Percentiles rank a stretch among this genome's conserved stretches.
These are phyloP conservation scores for Cystobasidium ongulense DNA, from an alignment of 768 basidiomycete species.

Conservation along the genomic window DNA sequence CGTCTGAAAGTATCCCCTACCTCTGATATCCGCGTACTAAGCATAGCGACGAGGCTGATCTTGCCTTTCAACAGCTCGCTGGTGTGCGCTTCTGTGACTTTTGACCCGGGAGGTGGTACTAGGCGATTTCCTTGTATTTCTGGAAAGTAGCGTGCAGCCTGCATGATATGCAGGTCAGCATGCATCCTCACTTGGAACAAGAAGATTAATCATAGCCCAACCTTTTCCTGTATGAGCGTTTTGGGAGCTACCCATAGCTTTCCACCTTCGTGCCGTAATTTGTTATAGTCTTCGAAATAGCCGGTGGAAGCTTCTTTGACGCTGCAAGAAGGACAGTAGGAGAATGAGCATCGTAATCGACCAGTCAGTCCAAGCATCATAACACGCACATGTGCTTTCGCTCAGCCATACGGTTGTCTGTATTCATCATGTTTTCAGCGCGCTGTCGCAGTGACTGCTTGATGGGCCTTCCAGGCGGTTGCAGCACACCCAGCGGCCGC, in stretches of 20 bases:
- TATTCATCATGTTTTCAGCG: slow-evolving; percentile 49
- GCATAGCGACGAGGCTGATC: slow-evolving; percentile 69
- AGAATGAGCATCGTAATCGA: slow-evolving; percentile 4
- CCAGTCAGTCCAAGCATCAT: neutral
- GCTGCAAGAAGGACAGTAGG: slow-evolving; percentile 46
- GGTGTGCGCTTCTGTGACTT: slow-evolving; percentile 57
- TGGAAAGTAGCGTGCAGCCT: slow-evolving; percentile 90
- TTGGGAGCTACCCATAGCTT: slow-evolving; percentile 91
- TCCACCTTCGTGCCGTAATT: slow-evolving; percentile 71
- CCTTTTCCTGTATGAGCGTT: slow-evolving; percentile 81
- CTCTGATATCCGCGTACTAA: slow-evolving; percentile 81
- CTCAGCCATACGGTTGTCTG: slow-evolving; percentile 62
- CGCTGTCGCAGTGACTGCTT: neutral
- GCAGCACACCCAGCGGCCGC: slow-evolving; percentile 19
- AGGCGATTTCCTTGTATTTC: slow-evolving; percentile 69
- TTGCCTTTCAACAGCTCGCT: slow-evolving; percentile 66
- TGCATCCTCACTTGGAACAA: neutral
- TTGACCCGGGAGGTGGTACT: slow-evolving; percentile 37
- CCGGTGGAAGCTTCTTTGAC: slow-evolving; percentile 64
- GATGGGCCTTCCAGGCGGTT: slow-evolving; percentile 15
- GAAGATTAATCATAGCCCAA: slow-evolving; percentile 43
- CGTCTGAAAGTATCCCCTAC: slow-evolving; percentile 49
- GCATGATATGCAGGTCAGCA: neutral
- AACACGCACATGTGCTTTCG: slow-evolving; percentile 48
- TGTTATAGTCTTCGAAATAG: slow-evolving; percentile 79